A percentile compares a stretch with the other conserved stretches of the same genome.
Evolutionary conservation across 192 early-diverging fungal species (phyloP).

Genomic region (Chytriomyces sp.): DNA sequence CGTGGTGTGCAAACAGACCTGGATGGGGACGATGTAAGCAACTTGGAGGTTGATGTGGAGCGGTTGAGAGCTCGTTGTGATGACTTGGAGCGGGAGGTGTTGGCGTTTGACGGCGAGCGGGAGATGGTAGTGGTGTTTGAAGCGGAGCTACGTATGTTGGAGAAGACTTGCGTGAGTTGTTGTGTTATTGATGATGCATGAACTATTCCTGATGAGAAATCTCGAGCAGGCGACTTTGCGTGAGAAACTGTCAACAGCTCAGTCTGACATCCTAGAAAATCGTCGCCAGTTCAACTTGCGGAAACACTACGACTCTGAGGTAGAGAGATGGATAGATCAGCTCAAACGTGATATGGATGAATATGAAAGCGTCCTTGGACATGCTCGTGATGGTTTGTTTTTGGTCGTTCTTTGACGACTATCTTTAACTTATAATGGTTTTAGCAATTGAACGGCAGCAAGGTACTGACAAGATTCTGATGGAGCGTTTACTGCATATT

Average conservation of each 20-base stretch:
- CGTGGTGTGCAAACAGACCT: background rate
- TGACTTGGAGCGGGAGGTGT: background rate
- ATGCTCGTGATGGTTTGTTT: constrained; percentile 9
- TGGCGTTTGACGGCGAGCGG: background rate
- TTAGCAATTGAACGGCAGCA: too few relatives aligned
- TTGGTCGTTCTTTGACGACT: too few relatives aligned
- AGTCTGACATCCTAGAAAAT: constrained; percentile 1
- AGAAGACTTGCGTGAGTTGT: constrained; percentile 11
- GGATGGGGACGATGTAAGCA: background rate
- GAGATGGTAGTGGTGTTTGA: background rate
- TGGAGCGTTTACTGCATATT: too few relatives aligned
- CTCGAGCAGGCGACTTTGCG: background rate
- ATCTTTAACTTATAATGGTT: too few relatives aligned
- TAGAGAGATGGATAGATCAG: constrained; percentile 24
- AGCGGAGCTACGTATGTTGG: background rate
- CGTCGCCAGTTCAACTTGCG: constrained; percentile 21
- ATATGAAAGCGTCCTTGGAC: background rate
- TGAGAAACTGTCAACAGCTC: background rate
- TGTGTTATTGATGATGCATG: too few relatives aligned
- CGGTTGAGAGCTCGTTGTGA: background rate
- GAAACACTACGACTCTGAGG: constrained; percentile 26
- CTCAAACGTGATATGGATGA: background rate
- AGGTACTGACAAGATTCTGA: too few relatives aligned
- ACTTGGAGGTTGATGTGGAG: background rate
- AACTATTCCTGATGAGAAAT: background rate